These are phyloP conservation scores for Erodium maritimum DNA, from an alignment of 345 rosid genomes.

Conservation along the genomic window DNA sequence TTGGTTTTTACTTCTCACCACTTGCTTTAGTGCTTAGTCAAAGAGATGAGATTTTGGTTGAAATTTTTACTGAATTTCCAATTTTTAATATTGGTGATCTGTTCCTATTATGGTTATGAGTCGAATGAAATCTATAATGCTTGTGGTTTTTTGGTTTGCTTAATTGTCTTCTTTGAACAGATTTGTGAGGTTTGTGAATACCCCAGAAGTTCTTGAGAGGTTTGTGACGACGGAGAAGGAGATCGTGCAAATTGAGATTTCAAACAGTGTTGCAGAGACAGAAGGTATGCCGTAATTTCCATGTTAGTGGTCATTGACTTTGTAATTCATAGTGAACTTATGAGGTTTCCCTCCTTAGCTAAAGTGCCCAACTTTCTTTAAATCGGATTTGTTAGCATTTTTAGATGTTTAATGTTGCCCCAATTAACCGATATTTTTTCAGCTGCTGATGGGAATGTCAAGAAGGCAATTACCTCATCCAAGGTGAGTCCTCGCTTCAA, in stretches of 20 bases:
- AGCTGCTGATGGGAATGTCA: conserved; percentile 30
- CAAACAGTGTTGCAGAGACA: conserved; percentile 35
- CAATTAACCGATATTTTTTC: conserved; percentile 7
- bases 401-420: not conserved
- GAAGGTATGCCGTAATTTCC: conserved; percentile 59
- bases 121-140: no score
- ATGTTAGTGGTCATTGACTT: no score
- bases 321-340: no score
- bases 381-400: no score
- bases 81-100: not conserved
- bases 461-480: no score
- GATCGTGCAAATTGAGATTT: conserved; percentile 69
- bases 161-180: conserved; percentile 18
- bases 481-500: conserved; percentile 35
- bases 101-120: not conserved
- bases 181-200: conserved; percentile 82
- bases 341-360: no score
- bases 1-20: no score
- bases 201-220: conserved; percentile 98
- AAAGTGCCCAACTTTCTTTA: no score
- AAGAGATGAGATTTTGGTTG: no score
- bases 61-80: not conserved
- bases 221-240: conserved; percentile 75
- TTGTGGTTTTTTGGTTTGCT: not conserved
- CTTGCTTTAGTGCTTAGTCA: no score